Conservation (phyloP, 495 filamentous ascomycete genomes). For the Hypoxylon cercidicola region DNA sequence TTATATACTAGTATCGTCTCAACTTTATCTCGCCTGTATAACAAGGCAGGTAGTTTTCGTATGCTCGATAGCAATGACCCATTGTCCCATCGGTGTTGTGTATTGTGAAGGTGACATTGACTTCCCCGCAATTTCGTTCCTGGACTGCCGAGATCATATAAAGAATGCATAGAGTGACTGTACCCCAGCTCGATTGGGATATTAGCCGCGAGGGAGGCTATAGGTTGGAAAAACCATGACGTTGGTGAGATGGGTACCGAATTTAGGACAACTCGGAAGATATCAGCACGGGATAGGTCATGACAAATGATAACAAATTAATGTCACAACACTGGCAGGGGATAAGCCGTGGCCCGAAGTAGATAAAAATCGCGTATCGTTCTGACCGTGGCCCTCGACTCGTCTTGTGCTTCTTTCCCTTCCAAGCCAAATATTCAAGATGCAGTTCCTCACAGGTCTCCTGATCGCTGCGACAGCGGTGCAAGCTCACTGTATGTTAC, state of each 20-base stretch:
- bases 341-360: neutral
- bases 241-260: conserved; percentile 3
- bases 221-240: conserved; percentile 35
- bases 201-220: conserved; percentile 34
- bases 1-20: too few relatives aligned
- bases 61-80: too few relatives aligned
- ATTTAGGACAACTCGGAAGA: conserved; percentile 6
- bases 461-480: conserved; percentile 44
- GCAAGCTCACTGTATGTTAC: conserved; percentile 48
- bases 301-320: conserved; percentile 28
- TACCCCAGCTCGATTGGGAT: conserved; percentile 10
- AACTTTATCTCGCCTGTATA: too few relatives aligned
- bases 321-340: conserved; percentile 15
- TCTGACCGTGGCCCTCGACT: neutral
- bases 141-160: conserved; percentile 36
- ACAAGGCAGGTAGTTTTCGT: too few relatives aligned
- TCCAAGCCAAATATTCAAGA: conserved; percentile 21
- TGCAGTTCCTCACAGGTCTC: conserved; percentile 42
- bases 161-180: conserved; percentile 11
- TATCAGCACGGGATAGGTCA: conserved; percentile 15
- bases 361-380: conserved; percentile 15
- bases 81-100: neutral
- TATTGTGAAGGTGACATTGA: neutral
- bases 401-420: neutral
- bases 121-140: conserved; percentile 31